Conservation (phyloP, 345 rosid species). For the Populus davidiana region DNA sequence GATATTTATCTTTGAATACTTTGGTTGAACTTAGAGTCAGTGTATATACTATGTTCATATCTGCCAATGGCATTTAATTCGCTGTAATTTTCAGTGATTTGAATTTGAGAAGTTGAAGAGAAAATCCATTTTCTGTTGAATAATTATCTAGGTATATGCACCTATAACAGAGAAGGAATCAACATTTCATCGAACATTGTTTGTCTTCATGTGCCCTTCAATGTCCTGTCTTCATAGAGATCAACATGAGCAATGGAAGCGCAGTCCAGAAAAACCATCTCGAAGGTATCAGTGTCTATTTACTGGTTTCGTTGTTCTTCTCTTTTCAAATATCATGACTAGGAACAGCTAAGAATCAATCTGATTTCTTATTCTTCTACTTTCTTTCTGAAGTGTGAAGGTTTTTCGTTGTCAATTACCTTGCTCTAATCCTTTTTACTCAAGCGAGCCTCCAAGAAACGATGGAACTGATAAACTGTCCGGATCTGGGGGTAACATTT, state of each 20-base stretch:
- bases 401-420: conserved; percentile 84
- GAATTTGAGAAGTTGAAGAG: not conserved
- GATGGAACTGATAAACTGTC: conserved; percentile 57
- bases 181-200: conserved; percentile 72
- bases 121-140: not conserved
- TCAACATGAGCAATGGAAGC: conserved; percentile 94
- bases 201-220: conserved; percentile 75
- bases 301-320: not conserved
- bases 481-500: conserved; percentile 56
- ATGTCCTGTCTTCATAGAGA: conserved; percentile 86
- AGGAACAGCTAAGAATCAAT: not conserved
- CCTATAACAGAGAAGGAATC: conserved; percentile 63
- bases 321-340: not conserved
- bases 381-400: conserved; percentile 57
- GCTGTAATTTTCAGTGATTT: not conserved
- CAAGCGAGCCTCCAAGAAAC: conserved; percentile 58
- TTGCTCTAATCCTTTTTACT: conserved; percentile 62
- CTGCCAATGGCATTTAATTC: no score
- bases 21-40: not conserved
- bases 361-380: not conserved
- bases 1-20: no score
- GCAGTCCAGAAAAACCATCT: conserved; percentile 42
- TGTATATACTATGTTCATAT: no score
- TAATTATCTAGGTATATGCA: conserved; percentile 65
- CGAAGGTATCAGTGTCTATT: conserved; percentile 48